Base-by-base conservation (phyloP, 1,284 basidiomycete genomes). In the Uromyces viciae-fabae region DNA sequence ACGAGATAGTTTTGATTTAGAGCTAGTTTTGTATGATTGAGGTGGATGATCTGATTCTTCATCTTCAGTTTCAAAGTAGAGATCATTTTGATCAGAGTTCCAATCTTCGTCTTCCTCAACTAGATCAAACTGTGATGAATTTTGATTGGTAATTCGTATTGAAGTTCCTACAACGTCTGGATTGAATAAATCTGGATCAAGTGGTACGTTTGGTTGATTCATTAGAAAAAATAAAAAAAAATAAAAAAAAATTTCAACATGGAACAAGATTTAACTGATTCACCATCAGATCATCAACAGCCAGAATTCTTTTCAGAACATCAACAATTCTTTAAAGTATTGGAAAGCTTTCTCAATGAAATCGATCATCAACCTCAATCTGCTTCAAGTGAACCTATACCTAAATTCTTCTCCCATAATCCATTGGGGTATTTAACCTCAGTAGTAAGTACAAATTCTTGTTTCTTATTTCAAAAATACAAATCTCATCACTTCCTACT, bases 131-230 rank as follows among this genome's bases (percentile, higher is more conserved):
- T n/a, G n/a, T n/a, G n/a, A n/a, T n/a, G n/a, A n/a, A n/a, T n/a
- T n/a, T n/a, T n/a, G n/a, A n/a, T n/a, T n/a, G n/a, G n/a, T n/a
- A n/a, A 64, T 15, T 56, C 25, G 75, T 46, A 38, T 56, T 25
- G 25, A 46, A 52, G 19, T 36, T 52, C 75, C 75, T 0, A 78
- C 75, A 36, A 78, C 64, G 3, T 78, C 75, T 54, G 75, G 75
- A 52, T 78, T 78, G 75, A 78, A 78, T 43, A 78, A 19, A 40
- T 69, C 49, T 9, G 75, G 75, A 58, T 78, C 75, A 1, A 78
- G 43, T 3, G 75, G 75, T 28, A 78, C 8, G 22, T n/a, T 28
- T n/a, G n/a, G n/a, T n/a, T n/a, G n/a, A n/a, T n/a, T n/a, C n/a
- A n/a, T n/a, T n/a, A n/a, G n/a, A n/a, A n/a, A n/a, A n/a, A n/a